Evolutionary conservation across 1,284 basidiomycete genomes (phyloP), one percentile per base, ranked within the genome.

Genomic region (Rhizopogon parksii): DNA sequence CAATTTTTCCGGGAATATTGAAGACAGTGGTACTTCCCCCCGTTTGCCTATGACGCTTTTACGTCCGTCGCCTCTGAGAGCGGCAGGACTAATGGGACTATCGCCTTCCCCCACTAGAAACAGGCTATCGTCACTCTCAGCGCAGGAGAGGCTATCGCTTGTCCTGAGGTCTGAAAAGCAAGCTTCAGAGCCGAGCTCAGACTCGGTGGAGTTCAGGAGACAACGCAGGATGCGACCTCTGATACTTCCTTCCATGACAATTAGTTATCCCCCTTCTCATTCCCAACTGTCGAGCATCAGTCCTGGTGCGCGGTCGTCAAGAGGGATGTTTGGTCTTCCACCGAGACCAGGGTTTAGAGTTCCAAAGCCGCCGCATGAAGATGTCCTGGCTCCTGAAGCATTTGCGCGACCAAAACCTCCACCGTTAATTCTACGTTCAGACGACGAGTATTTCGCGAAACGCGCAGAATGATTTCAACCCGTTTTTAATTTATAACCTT

Each of bases 321-420:
- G 51, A 19, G 42, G 47, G 19, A 49, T 49, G 17, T 49, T 42
- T 19, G 61, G 62, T 14, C 53, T 66, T 43, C 66, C 65, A 19
- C 54, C 61, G 6, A 57, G 63, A 46, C 66, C 65, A 37, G 55
- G 46, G 45, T 72, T 74, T 27, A 68, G 68, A 56, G 63, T 59
- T 15, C 70, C 71, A 9, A 60, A 60, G 37, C 57, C 60, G 46
- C 59, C 62, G 40, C 55, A 56, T 24, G 54, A 58, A 53, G 57
- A 62, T 47, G 61, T 63, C 52, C 59, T 64, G 38, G 56, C 56
- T 46, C 64, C 68, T 27, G 68, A 60, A 51, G 68, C 64, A 40
- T 76, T 72, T 59, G 73, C 77, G 53, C 66, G 70, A 42, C 77
- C 73, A 27, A 64, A 76, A 55, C 69, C 71, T 36, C 71, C 73